These are phyloP conservation scores for Colletotrichum sp. DNA, from an alignment of 2,329 filamentous ascomycete species.

Conservation along the genomic window DNA sequence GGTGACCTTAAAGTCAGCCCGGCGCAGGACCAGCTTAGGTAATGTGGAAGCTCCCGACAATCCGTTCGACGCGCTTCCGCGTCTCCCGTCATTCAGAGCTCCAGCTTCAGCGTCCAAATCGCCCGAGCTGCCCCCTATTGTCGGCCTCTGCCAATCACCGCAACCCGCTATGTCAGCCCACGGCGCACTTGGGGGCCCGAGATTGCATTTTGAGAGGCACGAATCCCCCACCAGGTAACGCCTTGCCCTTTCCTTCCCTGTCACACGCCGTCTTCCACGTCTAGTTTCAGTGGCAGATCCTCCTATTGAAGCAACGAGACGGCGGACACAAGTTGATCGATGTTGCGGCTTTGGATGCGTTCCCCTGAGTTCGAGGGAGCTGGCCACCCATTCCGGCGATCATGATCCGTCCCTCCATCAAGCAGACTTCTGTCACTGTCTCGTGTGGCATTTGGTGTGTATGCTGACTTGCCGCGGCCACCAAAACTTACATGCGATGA, in stretches of 20 bases:
- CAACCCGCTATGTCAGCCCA: constrained; percentile 1
- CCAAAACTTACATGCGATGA: background rate
- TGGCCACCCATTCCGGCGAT: background rate
- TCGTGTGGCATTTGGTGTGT: background rate
- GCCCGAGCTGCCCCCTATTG: background rate
- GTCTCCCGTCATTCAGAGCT: background rate
- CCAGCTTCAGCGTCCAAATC: background rate
- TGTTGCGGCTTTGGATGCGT: background rate
- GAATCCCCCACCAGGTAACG: background rate
- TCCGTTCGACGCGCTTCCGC: background rate
- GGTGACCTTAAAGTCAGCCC: background rate
- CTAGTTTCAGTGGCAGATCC: background rate
- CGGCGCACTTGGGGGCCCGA: background rate
- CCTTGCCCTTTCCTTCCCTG: background rate
- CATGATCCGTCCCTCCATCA: background rate
- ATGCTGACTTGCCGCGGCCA: background rate
- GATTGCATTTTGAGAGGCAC: background rate
- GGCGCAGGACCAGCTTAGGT: background rate
- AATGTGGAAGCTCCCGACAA: background rate
- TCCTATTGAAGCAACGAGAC: background rate
- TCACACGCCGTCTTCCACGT: background rate
- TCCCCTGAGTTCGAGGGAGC: background rate
- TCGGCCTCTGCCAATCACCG: constrained; percentile 3
- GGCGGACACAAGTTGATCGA: background rate
- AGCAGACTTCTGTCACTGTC: background rate